A percentile compares a stretch with the other conserved stretches of the same genome.
Conservation (phyloP, 2,329 filamentous ascomycete species). For the Colletotrichum cereale region DNA sequence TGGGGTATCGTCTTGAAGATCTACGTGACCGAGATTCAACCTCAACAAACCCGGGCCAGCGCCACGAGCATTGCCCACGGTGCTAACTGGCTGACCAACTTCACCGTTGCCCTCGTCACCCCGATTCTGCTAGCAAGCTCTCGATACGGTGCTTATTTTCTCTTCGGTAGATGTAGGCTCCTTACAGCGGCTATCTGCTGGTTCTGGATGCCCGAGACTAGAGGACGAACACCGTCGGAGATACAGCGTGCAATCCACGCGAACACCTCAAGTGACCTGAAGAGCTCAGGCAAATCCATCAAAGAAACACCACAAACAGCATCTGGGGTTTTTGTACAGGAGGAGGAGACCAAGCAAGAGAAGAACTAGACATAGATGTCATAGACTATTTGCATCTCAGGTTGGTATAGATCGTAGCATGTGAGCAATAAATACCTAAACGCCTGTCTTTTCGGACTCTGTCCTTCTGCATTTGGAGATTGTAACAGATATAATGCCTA, state of each 20-base stretch:
- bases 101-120: slow-evolving; percentile 1
- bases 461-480: neutral
- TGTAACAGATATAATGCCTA: neutral
- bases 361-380: neutral
- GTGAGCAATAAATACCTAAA: neutral
- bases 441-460: neutral
- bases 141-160: neutral
- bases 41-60: slow-evolving; percentile 1
- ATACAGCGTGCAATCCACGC: neutral
- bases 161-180: neutral
- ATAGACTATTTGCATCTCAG: neutral
- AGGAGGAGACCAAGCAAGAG: neutral
- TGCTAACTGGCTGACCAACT: neutral
- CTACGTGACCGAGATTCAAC: slow-evolving; percentile 6
- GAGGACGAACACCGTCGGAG: neutral
- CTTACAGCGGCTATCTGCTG: neutral
- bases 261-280: neutral
- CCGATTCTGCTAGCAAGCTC: neutral
- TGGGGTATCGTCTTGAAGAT: slow-evolving; percentile 7
- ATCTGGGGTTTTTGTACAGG: neutral
- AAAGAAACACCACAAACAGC: neutral
- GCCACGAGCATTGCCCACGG: slow-evolving; percentile 1
- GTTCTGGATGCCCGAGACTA: slow-evolving; percentile 2
- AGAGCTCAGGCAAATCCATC: slow-evolving; percentile 1
- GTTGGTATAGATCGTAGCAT: neutral